phyloP scores from a whole-genome alignment of 768 basidiomycete species.

The Myochromella boudieri region DNA sequence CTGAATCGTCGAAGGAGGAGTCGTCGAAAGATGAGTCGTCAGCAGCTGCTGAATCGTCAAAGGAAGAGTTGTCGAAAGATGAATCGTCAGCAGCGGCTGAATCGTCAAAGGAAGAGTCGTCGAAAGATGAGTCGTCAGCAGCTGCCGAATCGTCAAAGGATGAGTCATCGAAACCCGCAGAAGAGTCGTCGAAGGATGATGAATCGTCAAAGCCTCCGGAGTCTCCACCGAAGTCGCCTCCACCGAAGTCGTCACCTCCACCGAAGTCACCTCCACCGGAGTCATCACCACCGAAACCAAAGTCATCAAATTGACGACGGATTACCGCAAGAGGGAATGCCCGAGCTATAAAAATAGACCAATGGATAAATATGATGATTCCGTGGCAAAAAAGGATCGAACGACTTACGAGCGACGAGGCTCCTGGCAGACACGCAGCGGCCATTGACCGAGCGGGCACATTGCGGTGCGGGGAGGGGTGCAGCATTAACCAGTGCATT shows the following conservation, averaged over 20 bases:
- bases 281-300: conserved; percentile 9
- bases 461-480: neutral
- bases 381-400: neutral
- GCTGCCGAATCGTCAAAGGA: no score
- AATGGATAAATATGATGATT: neutral
- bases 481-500: conserved; percentile 9
- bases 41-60: neutral
- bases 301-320: conserved; percentile 8
- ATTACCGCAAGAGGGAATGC: neutral
- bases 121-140: no score
- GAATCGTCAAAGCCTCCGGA: no score
- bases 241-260: conserved; percentile 4
- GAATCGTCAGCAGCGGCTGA: conserved; percentile 4
- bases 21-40: neutral
- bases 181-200: no score
- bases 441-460: neutral
- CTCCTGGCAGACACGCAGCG: neutral
- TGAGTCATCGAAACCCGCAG: no score
- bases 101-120: neutral
- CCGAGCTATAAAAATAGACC: neutral
- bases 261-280: no score
- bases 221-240: no score
- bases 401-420: neutral
- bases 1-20: neutral
- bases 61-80: neutral